Evolutionary conservation across 1,284 basidiomycete genomes (phyloP).

Genomic region (Thecaphora frezii): DNA sequence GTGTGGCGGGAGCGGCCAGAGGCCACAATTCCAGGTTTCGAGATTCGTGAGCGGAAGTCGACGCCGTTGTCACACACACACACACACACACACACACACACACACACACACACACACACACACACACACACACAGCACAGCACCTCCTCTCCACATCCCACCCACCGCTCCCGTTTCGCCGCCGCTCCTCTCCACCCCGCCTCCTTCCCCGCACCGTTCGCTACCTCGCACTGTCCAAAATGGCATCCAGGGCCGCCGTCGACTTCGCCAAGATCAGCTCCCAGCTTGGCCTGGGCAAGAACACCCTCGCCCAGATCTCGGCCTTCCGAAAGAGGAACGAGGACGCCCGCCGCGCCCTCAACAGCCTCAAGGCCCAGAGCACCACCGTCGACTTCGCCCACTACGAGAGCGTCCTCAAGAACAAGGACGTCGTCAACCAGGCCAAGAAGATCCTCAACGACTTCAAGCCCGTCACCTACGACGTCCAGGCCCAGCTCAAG

Average conservation of each 20-base stretch:
- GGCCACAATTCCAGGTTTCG: too few relatives aligned
- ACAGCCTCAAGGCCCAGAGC: constrained; percentile 71
- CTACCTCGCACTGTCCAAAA: constrained; percentile 8
- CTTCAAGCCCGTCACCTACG: constrained; percentile 97
- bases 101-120: too few relatives aligned
- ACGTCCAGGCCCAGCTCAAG: constrained; percentile 85
- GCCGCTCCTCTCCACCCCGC: too few relatives aligned
- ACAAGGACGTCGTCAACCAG: constrained; percentile 86
- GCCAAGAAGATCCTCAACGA: constrained; percentile 84
- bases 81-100: too few relatives aligned
- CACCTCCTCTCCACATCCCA: too few relatives aligned
- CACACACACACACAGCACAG: too few relatives aligned
- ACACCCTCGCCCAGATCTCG: constrained; percentile 68
- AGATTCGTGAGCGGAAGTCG: too few relatives aligned
- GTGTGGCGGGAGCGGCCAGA: too few relatives aligned
- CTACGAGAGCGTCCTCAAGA: constrained; percentile 83
- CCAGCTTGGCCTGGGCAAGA: constrained; percentile 56
- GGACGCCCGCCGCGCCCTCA: constrained; percentile 79
- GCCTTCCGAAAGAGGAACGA: constrained; percentile 94
- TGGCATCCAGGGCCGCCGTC: constrained; percentile 49
- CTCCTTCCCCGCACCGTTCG: constrained; percentile 1
- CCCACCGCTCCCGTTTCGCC: too few relatives aligned
- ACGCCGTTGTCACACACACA: too few relatives aligned
- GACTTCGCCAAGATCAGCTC: constrained; percentile 53
- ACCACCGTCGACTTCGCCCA: constrained; percentile 82